phyloP scores from a whole-genome alignment of 1,139 yeast genomes.

The Magnusiomyces ingens region DNA sequence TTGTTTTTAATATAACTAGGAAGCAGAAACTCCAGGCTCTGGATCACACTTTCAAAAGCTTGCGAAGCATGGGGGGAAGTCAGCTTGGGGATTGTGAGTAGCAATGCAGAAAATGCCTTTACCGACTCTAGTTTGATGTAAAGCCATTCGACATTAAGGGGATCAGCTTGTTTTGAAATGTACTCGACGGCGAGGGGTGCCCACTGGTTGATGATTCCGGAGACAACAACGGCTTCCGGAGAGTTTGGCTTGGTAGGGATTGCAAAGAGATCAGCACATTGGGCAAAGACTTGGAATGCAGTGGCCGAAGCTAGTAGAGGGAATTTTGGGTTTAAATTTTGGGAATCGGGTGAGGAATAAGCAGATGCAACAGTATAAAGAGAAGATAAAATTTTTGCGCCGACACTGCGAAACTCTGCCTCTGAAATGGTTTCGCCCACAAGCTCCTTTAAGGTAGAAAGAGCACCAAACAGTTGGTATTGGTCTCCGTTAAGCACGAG shows the following conservation, averaged over 20 bases:
- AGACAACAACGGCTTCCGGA: constrained; percentile 19
- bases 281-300: constrained; percentile 31
- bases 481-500: constrained; percentile 36
- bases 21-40: neutral
- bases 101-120: constrained; percentile 7
- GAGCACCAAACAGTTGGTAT: constrained; percentile 51
- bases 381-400: constrained; percentile 30
- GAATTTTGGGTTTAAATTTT: constrained; percentile 11
- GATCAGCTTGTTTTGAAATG: constrained; percentile 13
- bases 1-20: constrained; percentile 2
- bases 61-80: constrained; percentile 3
- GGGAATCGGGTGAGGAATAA: constrained; percentile 12
- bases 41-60: constrained; percentile 6
- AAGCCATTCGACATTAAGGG: constrained; percentile 2
- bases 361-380: constrained; percentile 21
- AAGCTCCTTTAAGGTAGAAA: constrained; percentile 66
- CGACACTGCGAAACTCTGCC: constrained; percentile 75
- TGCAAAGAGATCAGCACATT: constrained; percentile 30
- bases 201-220: constrained; percentile 27
- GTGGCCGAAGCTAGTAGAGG: constrained; percentile 18
- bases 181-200: constrained; percentile 19
- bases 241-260: constrained; percentile 26
- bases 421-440: constrained; percentile 83
- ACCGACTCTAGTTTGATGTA: constrained; percentile 10
- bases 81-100: constrained; percentile 5